Percentiles rank a stretch among this genome's conserved stretches.
These are phyloP conservation scores for Coemansia sp. DNA, from an alignment of 192 early-diverging fungal genomes.

Conservation along the genomic window DNA sequence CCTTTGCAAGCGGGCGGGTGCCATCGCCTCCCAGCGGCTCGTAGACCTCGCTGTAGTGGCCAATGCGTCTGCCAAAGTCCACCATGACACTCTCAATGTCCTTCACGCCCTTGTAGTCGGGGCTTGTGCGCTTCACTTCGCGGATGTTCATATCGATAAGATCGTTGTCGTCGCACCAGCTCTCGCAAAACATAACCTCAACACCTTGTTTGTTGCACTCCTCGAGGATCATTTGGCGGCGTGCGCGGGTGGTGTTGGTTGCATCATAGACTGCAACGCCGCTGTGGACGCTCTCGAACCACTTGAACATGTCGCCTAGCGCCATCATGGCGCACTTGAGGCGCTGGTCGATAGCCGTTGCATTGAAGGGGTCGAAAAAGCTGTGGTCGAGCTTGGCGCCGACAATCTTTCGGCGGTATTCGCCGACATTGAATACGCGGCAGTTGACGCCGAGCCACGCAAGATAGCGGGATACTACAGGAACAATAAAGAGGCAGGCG, in stretches of 20 bases:
- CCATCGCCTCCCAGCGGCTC: slow-evolving; percentile 73
- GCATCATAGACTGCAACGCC: slow-evolving; percentile 97
- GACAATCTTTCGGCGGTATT: slow-evolving; percentile 90
- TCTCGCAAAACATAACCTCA: slow-evolving; percentile 96
- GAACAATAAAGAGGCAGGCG: not conserved
- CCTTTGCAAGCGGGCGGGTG: slow-evolving; percentile 47
- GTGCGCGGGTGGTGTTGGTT: slow-evolving; percentile 88
- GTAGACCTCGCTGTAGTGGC: slow-evolving; percentile 88
- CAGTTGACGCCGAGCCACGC: slow-evolving; percentile 92
- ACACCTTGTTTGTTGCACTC: slow-evolving; percentile 69
- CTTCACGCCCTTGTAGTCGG: slow-evolving; percentile 83
- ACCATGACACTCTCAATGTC: slow-evolving; percentile 85
- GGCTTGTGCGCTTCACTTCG: slow-evolving; percentile 93
- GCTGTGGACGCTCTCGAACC: slow-evolving; percentile 80
- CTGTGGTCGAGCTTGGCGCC: slow-evolving; percentile 78
- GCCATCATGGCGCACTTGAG: slow-evolving; percentile 79
- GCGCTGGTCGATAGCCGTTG: slow-evolving; percentile 67
- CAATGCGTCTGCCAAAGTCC: slow-evolving; percentile 90
- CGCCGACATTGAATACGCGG: slow-evolving; percentile 96
- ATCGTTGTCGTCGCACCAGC: slow-evolving; percentile 86
- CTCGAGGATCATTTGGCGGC: slow-evolving; percentile 74
- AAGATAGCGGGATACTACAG: slow-evolving; percentile 86
- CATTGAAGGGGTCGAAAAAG: slow-evolving; percentile 90
- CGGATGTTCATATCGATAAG: slow-evolving; percentile 89
- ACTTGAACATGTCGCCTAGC: slow-evolving; percentile 87